phyloP scores from a whole-genome alignment of 371 early-diverging fungal species.

The Haplosporangium sp. region DNA sequence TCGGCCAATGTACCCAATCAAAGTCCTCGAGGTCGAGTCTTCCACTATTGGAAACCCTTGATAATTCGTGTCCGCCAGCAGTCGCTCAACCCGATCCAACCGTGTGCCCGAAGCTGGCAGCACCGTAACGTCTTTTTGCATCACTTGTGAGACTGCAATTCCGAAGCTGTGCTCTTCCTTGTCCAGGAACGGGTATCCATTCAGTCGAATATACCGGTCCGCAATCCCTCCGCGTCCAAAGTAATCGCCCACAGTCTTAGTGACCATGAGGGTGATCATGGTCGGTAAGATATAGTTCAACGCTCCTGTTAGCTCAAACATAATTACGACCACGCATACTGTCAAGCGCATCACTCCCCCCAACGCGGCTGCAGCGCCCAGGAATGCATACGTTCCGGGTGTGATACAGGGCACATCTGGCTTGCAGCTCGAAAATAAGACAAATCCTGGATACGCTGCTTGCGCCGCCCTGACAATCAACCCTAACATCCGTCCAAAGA shows the following conservation, averaged over 20 bases:
- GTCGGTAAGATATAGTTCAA: conserved; percentile 92
- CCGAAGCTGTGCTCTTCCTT: conserved; percentile 79
- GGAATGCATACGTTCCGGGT: conserved; percentile 95
- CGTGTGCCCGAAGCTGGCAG: conserved; percentile 65
- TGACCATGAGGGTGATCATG: conserved; percentile 92
- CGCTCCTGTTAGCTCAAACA: conserved; percentile 97
- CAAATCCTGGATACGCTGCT: conserved; percentile 72
- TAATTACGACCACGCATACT: conserved; percentile 91
- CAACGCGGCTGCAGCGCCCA: conserved; percentile 95
- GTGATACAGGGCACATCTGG: conserved; percentile 90
- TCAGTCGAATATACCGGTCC: conserved; percentile 85
- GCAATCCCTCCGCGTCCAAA: conserved; percentile 88
- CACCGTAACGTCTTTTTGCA: conserved; percentile 68
- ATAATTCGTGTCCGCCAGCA: conserved; percentile 64
- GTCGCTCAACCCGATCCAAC: conserved; percentile 58
- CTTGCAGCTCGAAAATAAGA: conserved; percentile 80
- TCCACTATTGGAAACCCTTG: conserved; percentile 92
- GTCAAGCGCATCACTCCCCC: conserved; percentile 80
- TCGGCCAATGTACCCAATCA: conserved; percentile 87
- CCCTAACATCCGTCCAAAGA: conserved; percentile 91
- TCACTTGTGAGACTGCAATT: conserved; percentile 70
- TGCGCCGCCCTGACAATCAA: conserved; percentile 80
- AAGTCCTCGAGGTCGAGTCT: conserved; percentile 64
- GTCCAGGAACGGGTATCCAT: conserved; percentile 91
- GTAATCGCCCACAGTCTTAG: conserved; percentile 89